Evolutionary conservation across 2,329 filamentous ascomycete genomes (phyloP), one percentile per base, ranked within the genome.

Genomic region (Aspergillus neotritici): DNA sequence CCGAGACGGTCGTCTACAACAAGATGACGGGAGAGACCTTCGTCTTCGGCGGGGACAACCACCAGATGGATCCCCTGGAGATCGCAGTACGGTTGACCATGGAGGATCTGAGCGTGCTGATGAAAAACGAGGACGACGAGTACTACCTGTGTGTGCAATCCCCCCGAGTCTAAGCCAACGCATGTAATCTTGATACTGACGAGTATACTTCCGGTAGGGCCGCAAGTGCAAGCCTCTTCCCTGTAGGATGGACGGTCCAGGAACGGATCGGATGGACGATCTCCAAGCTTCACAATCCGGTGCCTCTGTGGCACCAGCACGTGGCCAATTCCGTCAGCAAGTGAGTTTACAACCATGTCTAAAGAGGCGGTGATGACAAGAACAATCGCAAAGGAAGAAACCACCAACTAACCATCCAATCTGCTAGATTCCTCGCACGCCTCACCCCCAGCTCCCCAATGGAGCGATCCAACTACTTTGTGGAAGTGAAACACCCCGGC

Each of bases 181-280:
- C n/a, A 37, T 14, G 33, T 4, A 38, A 34, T 5, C n/a, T 13
- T 7, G 28, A 32, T n/a, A 12, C 44, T 48, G 31, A 53, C 34
- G n/a, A 8, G 4, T 29, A 31, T 12, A 14, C n/a, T 4, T 6
- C 25, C 7, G 31, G 14, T 43, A 74, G 71, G 21, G 64, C 68
- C 41, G 75, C 74, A 16, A 74, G 72, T 35, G 74, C 75, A 4
- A 77, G 72, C 11, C 60, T 77, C 4, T 77, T 77, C 49, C 75
- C 75, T 1, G 70, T 74, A 0, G 75, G 75, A 6, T 78, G 74
- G 73, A 68, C 67, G 15, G 64, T 77, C 10, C 57, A 68, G 31
- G 62, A 71, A 34, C 66, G 73, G 17, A 73, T 78, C 34, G 74
- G 74, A 16, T 72, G 65, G 52, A 70, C 69, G 2, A 68, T 78